These are phyloP conservation scores for Immersiella caudata DNA, from an alignment of 495 filamentous ascomycete species.

Conservation along the genomic window DNA sequence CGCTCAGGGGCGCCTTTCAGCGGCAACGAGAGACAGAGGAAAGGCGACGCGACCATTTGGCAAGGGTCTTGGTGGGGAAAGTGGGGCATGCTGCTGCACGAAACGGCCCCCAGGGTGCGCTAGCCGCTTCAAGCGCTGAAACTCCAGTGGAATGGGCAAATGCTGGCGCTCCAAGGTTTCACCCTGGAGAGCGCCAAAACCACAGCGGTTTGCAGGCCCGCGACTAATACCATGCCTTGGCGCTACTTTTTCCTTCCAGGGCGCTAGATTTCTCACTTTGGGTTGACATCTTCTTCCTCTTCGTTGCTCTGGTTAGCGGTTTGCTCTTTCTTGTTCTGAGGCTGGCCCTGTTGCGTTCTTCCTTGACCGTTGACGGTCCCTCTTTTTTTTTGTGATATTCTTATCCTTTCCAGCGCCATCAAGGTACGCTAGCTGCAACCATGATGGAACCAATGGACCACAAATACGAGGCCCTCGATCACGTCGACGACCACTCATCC, in stretches of 20 bases:
- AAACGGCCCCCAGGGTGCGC: background rate
- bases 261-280: background rate
- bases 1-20: constrained; percentile 2
- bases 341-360: background rate
- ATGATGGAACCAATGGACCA: constrained; percentile 42
- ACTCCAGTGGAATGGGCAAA: constrained; percentile 2
- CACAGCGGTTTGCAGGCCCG: too few species aligned
- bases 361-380: background rate
- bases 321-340: constrained; percentile 4
- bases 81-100: background rate
- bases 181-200: background rate
- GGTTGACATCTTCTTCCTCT: background rate
- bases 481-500: constrained; percentile 36
- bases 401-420: background rate
- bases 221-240: background rate
- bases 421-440: background rate
- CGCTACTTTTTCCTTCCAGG: background rate
- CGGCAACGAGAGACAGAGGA: constrained; percentile 4
- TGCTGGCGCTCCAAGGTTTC: background rate
- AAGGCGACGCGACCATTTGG: background rate
- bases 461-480: constrained; percentile 36
- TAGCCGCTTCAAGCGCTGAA: constrained; percentile 9
- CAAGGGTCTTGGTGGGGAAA: background rate
- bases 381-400: constrained; percentile 1
- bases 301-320: constrained; percentile 1